These are phyloP conservation scores for Caloboletus firmus DNA, from an alignment of 1,284 basidiomycete genomes.

Conservation along the genomic window DNA sequence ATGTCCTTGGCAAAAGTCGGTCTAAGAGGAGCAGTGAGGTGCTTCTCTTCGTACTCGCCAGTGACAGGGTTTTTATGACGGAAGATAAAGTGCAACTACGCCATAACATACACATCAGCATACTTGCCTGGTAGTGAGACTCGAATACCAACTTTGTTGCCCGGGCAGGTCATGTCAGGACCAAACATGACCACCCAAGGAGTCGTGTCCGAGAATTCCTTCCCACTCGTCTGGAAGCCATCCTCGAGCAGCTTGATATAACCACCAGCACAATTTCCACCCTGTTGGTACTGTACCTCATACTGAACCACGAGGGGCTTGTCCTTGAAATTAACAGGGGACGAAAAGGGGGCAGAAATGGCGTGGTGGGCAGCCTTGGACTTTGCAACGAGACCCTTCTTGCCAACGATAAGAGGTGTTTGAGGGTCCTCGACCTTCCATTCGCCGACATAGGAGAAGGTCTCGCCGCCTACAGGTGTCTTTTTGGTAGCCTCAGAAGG, in stretches of 20 bases:
- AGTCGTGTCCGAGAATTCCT: slow-evolving; percentile 96
- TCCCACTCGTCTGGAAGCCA: slow-evolving; percentile 87
- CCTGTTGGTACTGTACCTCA: slow-evolving; percentile 99
- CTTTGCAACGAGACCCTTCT: slow-evolving; percentile 90
- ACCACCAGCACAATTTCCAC: slow-evolving; percentile 98
- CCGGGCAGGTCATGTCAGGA: slow-evolving; percentile 84
- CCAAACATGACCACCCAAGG: slow-evolving; percentile 98
- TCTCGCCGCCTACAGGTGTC: slow-evolving; percentile 90
- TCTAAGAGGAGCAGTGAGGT: slow-evolving; percentile 79
- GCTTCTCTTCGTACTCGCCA: slow-evolving; percentile 96
- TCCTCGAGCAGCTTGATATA: slow-evolving; percentile 97
- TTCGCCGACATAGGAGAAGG: slow-evolving; percentile 94
- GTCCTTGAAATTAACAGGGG: slow-evolving; percentile 79
- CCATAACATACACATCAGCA: slow-evolving; percentile 7
- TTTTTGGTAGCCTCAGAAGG: slow-evolving; percentile 97
- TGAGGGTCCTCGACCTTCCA: slow-evolving; percentile 94
- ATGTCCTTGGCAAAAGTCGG: slow-evolving; percentile 88
- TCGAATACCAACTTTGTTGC: slow-evolving; percentile 64
- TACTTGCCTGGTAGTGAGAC: not conserved
- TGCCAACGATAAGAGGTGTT: slow-evolving; percentile 71
- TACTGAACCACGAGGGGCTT: slow-evolving; percentile 97
- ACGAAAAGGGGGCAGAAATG: slow-evolving; percentile 89
- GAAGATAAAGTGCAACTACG: slow-evolving; percentile 95
- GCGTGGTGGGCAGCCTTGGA: slow-evolving; percentile 94
- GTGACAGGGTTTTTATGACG: slow-evolving; percentile 91